These are phyloP conservation scores for Melampsora larici-populina DNA, from an alignment of 1,284 basidiomycete genomes.

Conservation along the genomic window DNA sequence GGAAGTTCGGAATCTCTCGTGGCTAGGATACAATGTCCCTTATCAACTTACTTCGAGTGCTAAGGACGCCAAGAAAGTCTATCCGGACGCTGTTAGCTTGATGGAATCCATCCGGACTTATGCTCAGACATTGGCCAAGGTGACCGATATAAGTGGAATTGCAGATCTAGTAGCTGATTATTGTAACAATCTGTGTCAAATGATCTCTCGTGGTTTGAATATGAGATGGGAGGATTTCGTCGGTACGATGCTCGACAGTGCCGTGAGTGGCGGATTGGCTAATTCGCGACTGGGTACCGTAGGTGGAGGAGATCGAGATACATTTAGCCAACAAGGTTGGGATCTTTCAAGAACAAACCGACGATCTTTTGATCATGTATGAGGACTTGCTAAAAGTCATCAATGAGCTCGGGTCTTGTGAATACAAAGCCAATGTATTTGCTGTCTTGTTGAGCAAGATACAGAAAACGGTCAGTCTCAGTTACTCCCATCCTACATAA, in stretches of 20 bases:
- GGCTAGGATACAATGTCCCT: constrained; percentile 92
- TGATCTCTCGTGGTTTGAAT: constrained; percentile 68
- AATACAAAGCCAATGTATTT: constrained; percentile 78
- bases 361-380: constrained; percentile 84
- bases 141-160: constrained; percentile 76
- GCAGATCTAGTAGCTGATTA: constrained; percentile 90
- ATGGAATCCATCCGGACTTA: constrained; percentile 98
- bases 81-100: constrained; percentile 93
- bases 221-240: constrained; percentile 97
- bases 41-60: constrained; percentile 93
- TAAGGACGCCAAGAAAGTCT: constrained; percentile 95
- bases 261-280: not conserved
- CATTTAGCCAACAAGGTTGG: constrained; percentile 82
- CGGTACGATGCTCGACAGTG: constrained; percentile 57
- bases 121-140: constrained; percentile 84
- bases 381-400: constrained; percentile 77
- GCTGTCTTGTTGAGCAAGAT: constrained; percentile 71
- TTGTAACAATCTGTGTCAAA: constrained; percentile 80
- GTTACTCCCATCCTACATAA: not conserved
- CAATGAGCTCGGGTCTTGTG: constrained; percentile 80
- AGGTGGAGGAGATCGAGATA: constrained; percentile 60
- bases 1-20: constrained; percentile 90
- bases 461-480: constrained; percentile 70
- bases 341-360: constrained; percentile 76
- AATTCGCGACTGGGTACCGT: constrained; percentile 63